A percentile compares a stretch with the other conserved stretches of the same genome.
Conservation (phyloP, 2,329 filamentous ascomycete species). For the Ploettnerulaceae sp. region DNA sequence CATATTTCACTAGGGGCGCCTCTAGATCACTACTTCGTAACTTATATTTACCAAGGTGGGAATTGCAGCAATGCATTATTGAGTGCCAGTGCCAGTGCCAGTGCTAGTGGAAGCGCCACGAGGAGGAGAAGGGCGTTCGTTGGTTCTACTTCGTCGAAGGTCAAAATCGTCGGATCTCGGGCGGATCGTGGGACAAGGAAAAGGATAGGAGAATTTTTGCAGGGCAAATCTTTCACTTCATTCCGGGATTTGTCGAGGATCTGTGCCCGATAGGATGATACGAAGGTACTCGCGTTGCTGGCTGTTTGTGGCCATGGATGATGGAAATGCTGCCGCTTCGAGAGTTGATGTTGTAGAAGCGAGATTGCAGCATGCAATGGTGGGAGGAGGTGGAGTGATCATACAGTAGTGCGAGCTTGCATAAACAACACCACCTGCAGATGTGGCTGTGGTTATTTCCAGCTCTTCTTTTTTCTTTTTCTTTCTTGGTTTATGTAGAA, state of each 20-base stretch:
- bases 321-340: constrained; percentile 2
- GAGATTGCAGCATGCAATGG: constrained; percentile 2
- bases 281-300: neutral
- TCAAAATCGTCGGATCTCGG: too few relatives aligned
- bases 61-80: constrained; percentile 15
- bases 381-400: too few relatives aligned
- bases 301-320: neutral
- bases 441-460: constrained; percentile 5
- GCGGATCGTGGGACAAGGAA: too few relatives aligned
- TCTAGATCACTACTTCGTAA: neutral
- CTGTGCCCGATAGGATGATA: neutral
- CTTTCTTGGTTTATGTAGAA: too few relatives aligned
- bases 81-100: constrained; percentile 8
- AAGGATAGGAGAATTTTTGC: neutral
- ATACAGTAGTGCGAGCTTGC: too few relatives aligned
- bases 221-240: neutral
- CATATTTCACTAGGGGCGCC: constrained; percentile 1
- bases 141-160: too few relatives aligned
- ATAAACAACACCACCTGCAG: constrained; percentile 10
- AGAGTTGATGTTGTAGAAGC: constrained; percentile 1
- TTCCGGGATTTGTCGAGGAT: neutral
- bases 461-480: too few relatives aligned
- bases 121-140: neutral
- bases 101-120: constrained; percentile 2
- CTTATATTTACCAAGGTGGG: constrained; percentile 11